Percentiles rank a stretch among this genome's conserved stretches.
Evolutionary conservation across 1,284 basidiomycete genomes (phyloP).

Genomic region (Mycosarcoma maydis): DNA sequence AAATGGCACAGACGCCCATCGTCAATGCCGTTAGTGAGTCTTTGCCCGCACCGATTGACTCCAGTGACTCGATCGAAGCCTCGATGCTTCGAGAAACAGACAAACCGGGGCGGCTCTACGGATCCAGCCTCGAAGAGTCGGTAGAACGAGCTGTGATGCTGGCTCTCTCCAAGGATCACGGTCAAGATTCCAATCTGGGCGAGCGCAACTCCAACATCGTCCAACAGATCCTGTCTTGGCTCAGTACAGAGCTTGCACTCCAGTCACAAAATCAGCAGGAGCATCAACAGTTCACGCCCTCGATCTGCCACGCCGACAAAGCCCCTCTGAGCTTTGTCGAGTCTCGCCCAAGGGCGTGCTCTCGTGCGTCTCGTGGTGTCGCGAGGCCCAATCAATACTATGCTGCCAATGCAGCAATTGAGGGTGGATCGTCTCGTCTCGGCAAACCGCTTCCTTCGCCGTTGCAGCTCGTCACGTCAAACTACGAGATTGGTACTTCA

Average conservation of each 20-base stretch:
- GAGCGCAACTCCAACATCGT: slow-evolving; percentile 28
- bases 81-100: not conserved
- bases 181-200: not conserved
- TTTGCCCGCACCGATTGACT: not conserved
- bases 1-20: slow-evolving; percentile 1
- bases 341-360: not conserved
- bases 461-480: slow-evolving; percentile 22
- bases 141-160: slow-evolving; percentile 32
- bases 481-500: slow-evolving; percentile 6
- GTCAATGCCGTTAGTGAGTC: slow-evolving; percentile 5
- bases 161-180: slow-evolving; percentile 22
- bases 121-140: slow-evolving; percentile 18
- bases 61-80: not conserved
- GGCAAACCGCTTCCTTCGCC: slow-evolving; percentile 22
- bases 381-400: not conserved
- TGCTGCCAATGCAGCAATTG: not conserved
- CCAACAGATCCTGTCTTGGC: slow-evolving; percentile 26
- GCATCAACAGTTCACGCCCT: not conserved
- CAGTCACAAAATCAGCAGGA: not conserved
- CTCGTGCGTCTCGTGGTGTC: not conserved
- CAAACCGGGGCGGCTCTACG: not conserved
- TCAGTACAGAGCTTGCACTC: slow-evolving; percentile 18
- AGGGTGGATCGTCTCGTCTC: not conserved
- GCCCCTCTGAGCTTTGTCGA: not conserved
- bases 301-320: not conserved